Evolutionary conservation across 805 yeast genomes (phyloP), one percentile per base, ranked within the genome.

Genomic region (Aciculoconidium aculeatum): DNA sequence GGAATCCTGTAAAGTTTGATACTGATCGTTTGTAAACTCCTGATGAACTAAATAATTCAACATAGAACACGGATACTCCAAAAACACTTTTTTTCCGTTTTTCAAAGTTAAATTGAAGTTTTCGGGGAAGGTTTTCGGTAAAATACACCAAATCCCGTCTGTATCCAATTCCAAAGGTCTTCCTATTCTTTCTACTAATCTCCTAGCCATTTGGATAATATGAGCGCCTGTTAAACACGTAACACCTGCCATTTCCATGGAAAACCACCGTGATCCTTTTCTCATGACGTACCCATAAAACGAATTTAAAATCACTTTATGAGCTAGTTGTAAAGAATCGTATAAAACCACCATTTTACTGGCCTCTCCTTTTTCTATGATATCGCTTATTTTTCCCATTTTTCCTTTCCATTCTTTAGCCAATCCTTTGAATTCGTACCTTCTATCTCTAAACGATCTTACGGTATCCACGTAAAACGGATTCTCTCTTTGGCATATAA

Each of bases 221-320:
- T 95, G 86, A 1, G 98, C 96, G 30, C 99, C 99, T 0, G 98
- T 92, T 27, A 88, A 67, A 69, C 98, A 94, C 0, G 99, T 92
- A 11, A 92, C 92, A 39, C 99, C 99, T 0, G 98, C 99, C 98
- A 94, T 92, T 55, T 92, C 98, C 92, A 92, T 87, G 0, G 98
- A 92, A 48, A 88, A 92, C 99, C 99, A 92, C 36, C 99, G 71
- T 0, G 98, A 92, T 21, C 98, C 99, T 48, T 92, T 92, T 58
- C 99, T 75, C 98, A 92, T 92, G 9, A 92, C 98, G 48, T 92
- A 92, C 28, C 99, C 99, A 47, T 92, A 92, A 52, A 92, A 92
- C 0, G 97, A 90, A 50, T 92, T 92, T 47, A 92, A 68, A 59
- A 92, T 92, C 49, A 90, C 96, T 49, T 92, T 92, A 55, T 92